Conservation (phyloP, 2,329 filamentous ascomycete genomes). For the Nannizzia gypsea region DNA sequence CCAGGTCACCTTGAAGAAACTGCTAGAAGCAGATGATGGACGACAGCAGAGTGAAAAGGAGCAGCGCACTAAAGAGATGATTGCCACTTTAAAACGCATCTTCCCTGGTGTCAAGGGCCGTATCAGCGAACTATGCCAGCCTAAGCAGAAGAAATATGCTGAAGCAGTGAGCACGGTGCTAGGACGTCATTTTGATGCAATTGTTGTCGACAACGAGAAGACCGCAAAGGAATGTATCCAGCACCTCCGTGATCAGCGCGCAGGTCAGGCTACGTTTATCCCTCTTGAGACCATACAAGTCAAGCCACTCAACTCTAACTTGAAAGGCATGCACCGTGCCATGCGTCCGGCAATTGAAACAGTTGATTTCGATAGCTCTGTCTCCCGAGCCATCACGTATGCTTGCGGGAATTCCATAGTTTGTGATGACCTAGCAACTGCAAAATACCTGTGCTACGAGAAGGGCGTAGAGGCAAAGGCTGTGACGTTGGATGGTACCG, state of each 20-base stretch:
- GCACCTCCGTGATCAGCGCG: slow-evolving; percentile 81
- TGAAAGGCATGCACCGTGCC: slow-evolving; percentile 78
- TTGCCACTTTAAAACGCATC: slow-evolving; percentile 75
- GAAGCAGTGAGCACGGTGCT: slow-evolving; percentile 87
- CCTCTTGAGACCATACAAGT: slow-evolving; percentile 96
- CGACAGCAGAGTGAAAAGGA: slow-evolving; percentile 78
- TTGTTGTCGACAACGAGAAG: slow-evolving; percentile 91
- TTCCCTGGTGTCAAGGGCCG: slow-evolving; percentile 86
- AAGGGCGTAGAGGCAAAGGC: slow-evolving; percentile 81
- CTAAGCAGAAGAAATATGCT: slow-evolving; percentile 93
- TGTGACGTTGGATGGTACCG: slow-evolving; percentile 85
- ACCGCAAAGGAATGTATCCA: slow-evolving; percentile 88
- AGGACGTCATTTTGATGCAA: slow-evolving; percentile 83
- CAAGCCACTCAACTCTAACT: slow-evolving; percentile 72
- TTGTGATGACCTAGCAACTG: slow-evolving; percentile 74
- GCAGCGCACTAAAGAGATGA: slow-evolving; percentile 64
- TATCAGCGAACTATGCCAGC: slow-evolving; percentile 81
- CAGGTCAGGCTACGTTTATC: slow-evolving; percentile 83
- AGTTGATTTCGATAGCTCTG: slow-evolving; percentile 78
- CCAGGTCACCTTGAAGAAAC: slow-evolving; percentile 63
- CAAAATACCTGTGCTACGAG: slow-evolving; percentile 80
- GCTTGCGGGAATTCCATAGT: slow-evolving; percentile 92
- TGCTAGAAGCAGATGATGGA: slow-evolving; percentile 76
- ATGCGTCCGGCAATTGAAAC: slow-evolving; percentile 86
- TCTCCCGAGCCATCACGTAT: slow-evolving; percentile 87